Evolutionary conservation across 768 basidiomycete genomes (phyloP), one percentile per base, ranked within the genome.

Genomic region (Mycena vulgaris): DNA sequence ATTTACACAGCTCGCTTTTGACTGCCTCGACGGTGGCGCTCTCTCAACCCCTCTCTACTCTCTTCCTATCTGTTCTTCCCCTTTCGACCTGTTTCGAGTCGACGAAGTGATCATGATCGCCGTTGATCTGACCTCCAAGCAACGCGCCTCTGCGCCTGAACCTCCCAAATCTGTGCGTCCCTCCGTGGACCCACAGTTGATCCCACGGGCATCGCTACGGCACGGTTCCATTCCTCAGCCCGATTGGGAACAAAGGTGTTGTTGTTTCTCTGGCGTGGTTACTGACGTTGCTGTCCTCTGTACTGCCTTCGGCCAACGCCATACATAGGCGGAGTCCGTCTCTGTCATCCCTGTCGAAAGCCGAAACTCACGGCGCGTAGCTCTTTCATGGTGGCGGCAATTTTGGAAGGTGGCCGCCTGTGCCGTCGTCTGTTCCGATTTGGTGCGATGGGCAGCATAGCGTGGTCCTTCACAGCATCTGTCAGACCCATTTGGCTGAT

Each of bases 171-270:
- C n/a, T n/a, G n/a, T n/a, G n/a, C n/a, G n/a, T 30, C 28, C 28
- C 10, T 53, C 28, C 51, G 17, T 21, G 31, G 35, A 40, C 28
- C 48, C 19, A 19, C 21, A n/a, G n/a, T n/a, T 11, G 23, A 55
- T 52, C 51, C 48, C 60, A 63, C 48, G 42, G 64, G 5, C 64
- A 30, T 48, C 33, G 53, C 28, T 16, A 31, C 16, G 2, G 13
- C 49, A 10, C 30, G 57, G 17, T 60, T 67, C 66, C 66, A 67
- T 67, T 67, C 58, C 53, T 60, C 58, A 25, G 33, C 66, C 51
- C 28, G 66, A 60, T 67, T 53, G 27, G 58, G 66, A 67, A 67
- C 49, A 60, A 45, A 13, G 31, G 25, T 55, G 58, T 28, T 60
- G 58, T 60, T 66, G 9, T 52, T 27, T 1, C 31, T 25, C 14